Evolutionary conservation across 441 rosid species (phyloP).

Genomic region (Brassica balearica): DNA sequence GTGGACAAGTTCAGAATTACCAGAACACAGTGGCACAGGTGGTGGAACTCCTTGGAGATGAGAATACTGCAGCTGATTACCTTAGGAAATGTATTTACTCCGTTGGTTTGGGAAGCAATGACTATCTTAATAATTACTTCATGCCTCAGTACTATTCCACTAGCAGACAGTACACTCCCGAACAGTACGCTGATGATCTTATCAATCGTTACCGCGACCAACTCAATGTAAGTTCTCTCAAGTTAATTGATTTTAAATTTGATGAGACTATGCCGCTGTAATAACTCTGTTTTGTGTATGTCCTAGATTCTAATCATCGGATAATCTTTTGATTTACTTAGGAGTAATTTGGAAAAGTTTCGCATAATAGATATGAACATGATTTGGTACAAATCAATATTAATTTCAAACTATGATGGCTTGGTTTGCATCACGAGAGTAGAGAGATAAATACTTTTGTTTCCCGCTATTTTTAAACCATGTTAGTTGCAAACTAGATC

Average conservation of each 20-base stretch:
- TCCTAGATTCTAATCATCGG: no score
- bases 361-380: no score
- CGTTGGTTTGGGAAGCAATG: constrained; percentile 84
- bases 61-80: constrained; percentile 56
- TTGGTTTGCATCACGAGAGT: no score
- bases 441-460: no score
- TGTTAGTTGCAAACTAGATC: no score
- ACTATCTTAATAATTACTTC: constrained; percentile 89
- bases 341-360: no score
- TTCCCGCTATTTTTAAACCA: no score
- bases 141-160: constrained; percentile 68
- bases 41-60: constrained; percentile 63
- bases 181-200: constrained; percentile 62
- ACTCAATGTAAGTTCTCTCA: constrained; percentile 50
- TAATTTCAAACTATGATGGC: no score
- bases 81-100: constrained; percentile 67
- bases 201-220: constrained; percentile 61
- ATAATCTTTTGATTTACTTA: no score
- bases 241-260: not conserved
- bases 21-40: constrained; percentile 60
- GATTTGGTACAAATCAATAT: no score
- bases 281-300: constrained; percentile 11
- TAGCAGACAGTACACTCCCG: constrained; percentile 58
- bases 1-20: constrained; percentile 77
- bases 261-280: not conserved